Evolutionary conservation across 306 rosid genomes (phyloP).

Genomic region (Acacia acuminata): DNA sequence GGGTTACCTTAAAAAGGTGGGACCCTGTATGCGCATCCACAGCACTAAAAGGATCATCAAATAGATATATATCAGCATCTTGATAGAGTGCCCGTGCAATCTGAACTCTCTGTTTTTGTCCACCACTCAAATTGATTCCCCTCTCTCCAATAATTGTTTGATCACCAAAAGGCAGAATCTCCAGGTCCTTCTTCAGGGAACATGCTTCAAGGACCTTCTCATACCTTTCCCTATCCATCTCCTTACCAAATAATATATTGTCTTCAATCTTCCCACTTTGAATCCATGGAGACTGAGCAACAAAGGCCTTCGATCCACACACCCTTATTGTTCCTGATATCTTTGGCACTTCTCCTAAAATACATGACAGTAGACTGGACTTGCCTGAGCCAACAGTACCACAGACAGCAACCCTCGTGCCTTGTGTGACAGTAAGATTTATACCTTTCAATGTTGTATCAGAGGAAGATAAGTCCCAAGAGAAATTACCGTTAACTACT

Average conservation of each 20-base stretch:
- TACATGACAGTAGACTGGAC: neutral
- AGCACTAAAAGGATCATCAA: neutral
- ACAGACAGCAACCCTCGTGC: neutral
- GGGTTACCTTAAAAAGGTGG: neutral
- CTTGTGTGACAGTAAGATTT: neutral
- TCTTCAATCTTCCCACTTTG: neutral
- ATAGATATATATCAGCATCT: neutral
- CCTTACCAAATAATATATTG: neutral
- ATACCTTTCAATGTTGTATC: neutral
- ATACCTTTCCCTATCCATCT: neutral
- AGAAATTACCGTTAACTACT: constrained; percentile 48
- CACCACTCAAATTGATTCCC: neutral
- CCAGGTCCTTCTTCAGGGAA: neutral
- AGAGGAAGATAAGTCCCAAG: constrained; percentile 35
- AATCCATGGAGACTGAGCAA: neutral
- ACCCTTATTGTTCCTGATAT: neutral
- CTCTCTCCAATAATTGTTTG: neutral
- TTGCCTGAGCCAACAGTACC: neutral
- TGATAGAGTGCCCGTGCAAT: neutral
- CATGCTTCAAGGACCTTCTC: neutral
- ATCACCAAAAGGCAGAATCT: neutral
- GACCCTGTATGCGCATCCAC: neutral
- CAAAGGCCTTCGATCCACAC: neutral
- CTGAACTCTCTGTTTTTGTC: neutral
- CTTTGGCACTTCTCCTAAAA: neutral